Percentiles rank a stretch among this genome's conserved stretches.
These are phyloP conservation scores for Butyriboletus loyo DNA, from an alignment of 768 basidiomycete species.

Conservation along the genomic window DNA sequence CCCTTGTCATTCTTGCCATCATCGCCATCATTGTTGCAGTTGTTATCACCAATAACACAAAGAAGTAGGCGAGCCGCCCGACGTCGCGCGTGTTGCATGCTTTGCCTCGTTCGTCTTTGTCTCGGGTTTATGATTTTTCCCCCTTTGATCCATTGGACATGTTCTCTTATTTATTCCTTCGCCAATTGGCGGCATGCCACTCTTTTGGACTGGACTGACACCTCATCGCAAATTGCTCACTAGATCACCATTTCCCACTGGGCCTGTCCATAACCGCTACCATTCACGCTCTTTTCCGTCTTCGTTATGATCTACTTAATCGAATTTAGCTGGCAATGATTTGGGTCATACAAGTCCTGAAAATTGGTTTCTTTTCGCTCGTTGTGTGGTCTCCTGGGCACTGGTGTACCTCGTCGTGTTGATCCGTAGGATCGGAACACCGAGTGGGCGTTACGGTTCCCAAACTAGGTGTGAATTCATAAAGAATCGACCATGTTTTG, in stretches of 20 bases:
- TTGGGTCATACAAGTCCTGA: conserved; percentile 6
- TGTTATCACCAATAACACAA: conserved; percentile 46
- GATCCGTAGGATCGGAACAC: not conserved
- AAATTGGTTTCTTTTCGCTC: conserved; percentile 5
- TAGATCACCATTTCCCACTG: conserved; percentile 5
- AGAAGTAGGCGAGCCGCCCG: conserved; percentile 26
- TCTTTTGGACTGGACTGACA: conserved; percentile 23
- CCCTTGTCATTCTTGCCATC: conserved; percentile 63
- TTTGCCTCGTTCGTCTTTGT: not conserved
- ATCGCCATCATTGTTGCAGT: conserved; percentile 61
- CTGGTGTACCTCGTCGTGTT: not conserved
- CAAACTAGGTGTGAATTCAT: too few species aligned
- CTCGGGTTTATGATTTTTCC: not conserved
- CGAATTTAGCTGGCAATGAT: conserved; percentile 24
- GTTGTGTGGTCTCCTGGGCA: not conserved
- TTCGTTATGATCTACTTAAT: conserved; percentile 28
- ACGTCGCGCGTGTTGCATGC: not conserved
- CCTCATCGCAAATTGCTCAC: conserved; percentile 10
- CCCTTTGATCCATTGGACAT: conserved; percentile 8
- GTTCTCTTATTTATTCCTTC: conserved; percentile 5
- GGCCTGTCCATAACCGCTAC: conserved; percentile 1
- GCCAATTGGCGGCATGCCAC: conserved; percentile 4
- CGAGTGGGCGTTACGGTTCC: not conserved
- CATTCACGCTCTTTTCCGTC: conserved; percentile 16
- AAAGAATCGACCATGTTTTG: not conserved